Conservation (phyloP, 2,329 filamentous ascomycete genomes). For the Ilyonectria mors-panacis region DNA sequence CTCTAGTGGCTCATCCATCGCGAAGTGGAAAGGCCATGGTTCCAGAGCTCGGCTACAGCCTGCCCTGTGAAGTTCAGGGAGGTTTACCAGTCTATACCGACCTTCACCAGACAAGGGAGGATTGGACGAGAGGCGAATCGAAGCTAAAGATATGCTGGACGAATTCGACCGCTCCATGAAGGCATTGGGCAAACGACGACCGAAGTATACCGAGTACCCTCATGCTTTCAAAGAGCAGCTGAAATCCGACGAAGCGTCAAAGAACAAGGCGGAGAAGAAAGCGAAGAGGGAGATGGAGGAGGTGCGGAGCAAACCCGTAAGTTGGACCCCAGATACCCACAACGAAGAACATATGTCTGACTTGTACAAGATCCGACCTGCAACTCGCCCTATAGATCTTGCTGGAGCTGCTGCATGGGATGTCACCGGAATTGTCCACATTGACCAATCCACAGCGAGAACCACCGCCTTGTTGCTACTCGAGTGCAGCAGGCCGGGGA, state of each 20-base stretch:
- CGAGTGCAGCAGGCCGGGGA: conserved; percentile 68
- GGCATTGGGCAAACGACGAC: conserved; percentile 58
- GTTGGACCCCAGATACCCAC: conserved; percentile 26
- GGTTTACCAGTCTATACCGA: conserved; percentile 58
- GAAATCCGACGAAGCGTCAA: conserved; percentile 61
- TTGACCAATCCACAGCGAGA: conserved; percentile 59
- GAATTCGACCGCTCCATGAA: conserved; percentile 61
- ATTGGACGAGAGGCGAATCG: conserved; percentile 58
- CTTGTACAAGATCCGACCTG: conserved; percentile 55
- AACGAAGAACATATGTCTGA: conserved; percentile 17
- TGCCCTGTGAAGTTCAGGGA: conserved; percentile 62
- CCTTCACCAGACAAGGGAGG: conserved; percentile 57
- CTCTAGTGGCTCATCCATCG: conserved; percentile 59
- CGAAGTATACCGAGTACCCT: conserved; percentile 64
- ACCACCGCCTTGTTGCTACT: conserved; percentile 58
- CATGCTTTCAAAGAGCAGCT: conserved; percentile 64
- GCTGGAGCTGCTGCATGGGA: conserved; percentile 68
- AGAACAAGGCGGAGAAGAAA: conserved; percentile 63
- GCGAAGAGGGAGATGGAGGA: conserved; percentile 60
- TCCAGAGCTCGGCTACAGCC: conserved; percentile 55
- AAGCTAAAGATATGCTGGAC: conserved; percentile 57
- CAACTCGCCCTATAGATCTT: conserved; percentile 60
- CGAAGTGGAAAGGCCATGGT: conserved; percentile 57
- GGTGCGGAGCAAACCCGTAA: conserved; percentile 58
- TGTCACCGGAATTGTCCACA: conserved; percentile 64